phyloP scores from a whole-genome alignment of 2,329 filamentous ascomycete genomes.

The Verticillium alfalfae region DNA sequence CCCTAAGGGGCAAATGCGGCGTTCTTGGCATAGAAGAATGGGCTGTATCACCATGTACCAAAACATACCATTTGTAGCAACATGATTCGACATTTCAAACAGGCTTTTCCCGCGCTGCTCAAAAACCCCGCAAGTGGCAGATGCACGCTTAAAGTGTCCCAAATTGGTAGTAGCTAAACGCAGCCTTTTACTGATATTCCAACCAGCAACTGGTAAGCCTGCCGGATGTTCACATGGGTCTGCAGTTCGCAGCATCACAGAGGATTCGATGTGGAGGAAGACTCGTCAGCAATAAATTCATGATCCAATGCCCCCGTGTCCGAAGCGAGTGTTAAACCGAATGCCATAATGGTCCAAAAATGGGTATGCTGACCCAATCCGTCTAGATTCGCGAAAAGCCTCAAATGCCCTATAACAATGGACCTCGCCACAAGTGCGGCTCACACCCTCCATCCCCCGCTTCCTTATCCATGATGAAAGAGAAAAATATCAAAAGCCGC shows the following conservation, averaged over 20 bases:
- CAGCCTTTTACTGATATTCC: too few relatives aligned
- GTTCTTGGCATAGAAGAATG: background rate
- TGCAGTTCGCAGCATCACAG: too few relatives aligned
- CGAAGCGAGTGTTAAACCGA: background rate
- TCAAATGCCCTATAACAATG: background rate
- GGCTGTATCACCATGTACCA: background rate
- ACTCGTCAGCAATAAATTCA: background rate
- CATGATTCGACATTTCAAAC: background rate
- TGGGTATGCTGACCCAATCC: background rate
- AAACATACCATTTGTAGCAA: background rate
- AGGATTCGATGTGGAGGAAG: background rate
- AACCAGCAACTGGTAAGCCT: too few relatives aligned
- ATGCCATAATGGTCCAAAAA: background rate
- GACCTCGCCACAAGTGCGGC: background rate
- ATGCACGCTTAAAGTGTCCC: background rate
- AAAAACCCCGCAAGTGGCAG: background rate
- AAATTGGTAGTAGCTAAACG: too few relatives aligned
- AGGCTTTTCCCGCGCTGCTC: background rate
- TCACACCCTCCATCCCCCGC: background rate
- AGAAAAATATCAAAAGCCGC: background rate
- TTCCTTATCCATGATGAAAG: background rate
- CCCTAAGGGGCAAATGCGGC: background rate
- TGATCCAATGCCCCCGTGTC: background rate
- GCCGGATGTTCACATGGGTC: too few relatives aligned
- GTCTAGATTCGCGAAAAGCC: background rate